Percentiles rank a stretch among this genome's conserved stretches.
Conservation (phyloP, 1,139 yeast species). For the Taphrina deformans region DNA sequence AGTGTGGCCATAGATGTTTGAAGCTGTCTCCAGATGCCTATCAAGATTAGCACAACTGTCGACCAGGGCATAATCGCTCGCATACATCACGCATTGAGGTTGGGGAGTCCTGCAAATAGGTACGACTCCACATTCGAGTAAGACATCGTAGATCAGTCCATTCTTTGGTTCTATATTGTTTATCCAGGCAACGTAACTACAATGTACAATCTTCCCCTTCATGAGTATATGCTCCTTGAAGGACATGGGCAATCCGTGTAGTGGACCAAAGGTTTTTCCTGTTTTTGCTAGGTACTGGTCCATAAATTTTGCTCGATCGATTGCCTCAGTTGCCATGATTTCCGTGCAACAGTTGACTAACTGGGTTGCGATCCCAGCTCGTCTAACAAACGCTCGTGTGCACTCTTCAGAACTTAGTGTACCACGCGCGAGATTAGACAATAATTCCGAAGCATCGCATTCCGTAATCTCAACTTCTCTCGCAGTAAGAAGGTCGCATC, state of each 20-base stretch:
- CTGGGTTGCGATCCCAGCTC: slow-evolving; percentile 62
- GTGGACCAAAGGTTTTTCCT: slow-evolving; percentile 51
- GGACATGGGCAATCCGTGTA: slow-evolving; percentile 57
- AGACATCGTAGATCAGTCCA: slow-evolving; percentile 47
- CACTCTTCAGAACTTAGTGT: slow-evolving; percentile 52
- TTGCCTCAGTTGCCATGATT: slow-evolving; percentile 44
- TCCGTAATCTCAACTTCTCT: slow-evolving; percentile 43
- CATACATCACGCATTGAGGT: slow-evolving; percentile 58
- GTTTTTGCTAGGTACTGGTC: slow-evolving; percentile 47
- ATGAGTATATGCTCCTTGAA: slow-evolving; percentile 55
- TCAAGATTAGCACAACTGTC: slow-evolving; percentile 51
- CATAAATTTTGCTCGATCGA: slow-evolving; percentile 47
- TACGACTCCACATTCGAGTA: slow-evolving; percentile 63
- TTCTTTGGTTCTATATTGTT: slow-evolving; percentile 42
- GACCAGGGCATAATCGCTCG: slow-evolving; percentile 60
- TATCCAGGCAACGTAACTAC: slow-evolving; percentile 48
- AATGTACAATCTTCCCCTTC: slow-evolving; percentile 50
- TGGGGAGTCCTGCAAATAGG: slow-evolving; percentile 59
- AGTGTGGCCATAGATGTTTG: slow-evolving; percentile 49
- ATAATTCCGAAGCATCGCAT: slow-evolving; percentile 44
- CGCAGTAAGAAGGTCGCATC: slow-evolving; percentile 20
- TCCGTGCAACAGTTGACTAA: slow-evolving; percentile 49
- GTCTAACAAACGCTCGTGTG: slow-evolving; percentile 55
- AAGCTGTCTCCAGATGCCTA: slow-evolving; percentile 54
- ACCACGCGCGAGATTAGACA: slow-evolving; percentile 49